These are phyloP conservation scores for Citrus hindsii DNA, from an alignment of 345 rosid species.

Conservation along the genomic window DNA sequence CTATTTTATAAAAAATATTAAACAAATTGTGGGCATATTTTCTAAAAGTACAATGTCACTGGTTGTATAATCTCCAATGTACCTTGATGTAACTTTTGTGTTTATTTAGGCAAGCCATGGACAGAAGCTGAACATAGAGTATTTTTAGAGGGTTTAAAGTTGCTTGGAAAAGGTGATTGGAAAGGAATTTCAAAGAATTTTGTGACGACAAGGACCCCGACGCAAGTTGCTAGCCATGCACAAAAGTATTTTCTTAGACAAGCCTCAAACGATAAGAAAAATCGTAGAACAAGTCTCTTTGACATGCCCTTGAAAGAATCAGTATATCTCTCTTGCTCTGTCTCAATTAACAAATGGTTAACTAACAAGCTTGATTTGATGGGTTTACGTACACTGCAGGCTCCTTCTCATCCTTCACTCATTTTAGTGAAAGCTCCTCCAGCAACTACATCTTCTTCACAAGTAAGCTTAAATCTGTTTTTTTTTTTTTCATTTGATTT, in stretches of 20 bases:
- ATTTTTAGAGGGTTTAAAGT: constrained; percentile 48
- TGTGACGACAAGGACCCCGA: constrained; percentile 52
- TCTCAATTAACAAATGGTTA: not conserved
- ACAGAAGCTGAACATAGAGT: constrained; percentile 54
- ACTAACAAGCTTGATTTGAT: not conserved
- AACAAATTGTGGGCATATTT: too few species aligned
- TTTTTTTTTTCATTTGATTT: not conserved
- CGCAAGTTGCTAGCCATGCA: constrained; percentile 78
- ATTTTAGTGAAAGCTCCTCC: not conserved
- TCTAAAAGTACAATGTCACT: too few species aligned
- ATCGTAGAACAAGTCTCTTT: constrained; percentile 58
- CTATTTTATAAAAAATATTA: too few species aligned
- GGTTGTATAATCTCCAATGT: too few species aligned
- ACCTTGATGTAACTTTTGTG: not conserved
- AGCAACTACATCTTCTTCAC: not conserved
- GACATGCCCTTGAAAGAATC: constrained; percentile 34
- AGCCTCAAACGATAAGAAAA: constrained; percentile 31
- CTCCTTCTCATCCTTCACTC: not conserved
- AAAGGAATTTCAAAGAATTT: constrained; percentile 53
- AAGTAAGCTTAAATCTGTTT: not conserved
- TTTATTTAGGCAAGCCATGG: constrained; percentile 57
- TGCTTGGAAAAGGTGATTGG: constrained; percentile 72
- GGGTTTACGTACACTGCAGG: constrained; percentile 7
- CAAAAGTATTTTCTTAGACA: constrained; percentile 62
- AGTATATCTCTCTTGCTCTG: constrained; percentile 10